A percentile compares a stretch with the other conserved stretches of the same genome.
These are phyloP conservation scores for Fusarium hostae DNA, from an alignment of 2,329 filamentous ascomycete genomes.

Conservation along the genomic window DNA sequence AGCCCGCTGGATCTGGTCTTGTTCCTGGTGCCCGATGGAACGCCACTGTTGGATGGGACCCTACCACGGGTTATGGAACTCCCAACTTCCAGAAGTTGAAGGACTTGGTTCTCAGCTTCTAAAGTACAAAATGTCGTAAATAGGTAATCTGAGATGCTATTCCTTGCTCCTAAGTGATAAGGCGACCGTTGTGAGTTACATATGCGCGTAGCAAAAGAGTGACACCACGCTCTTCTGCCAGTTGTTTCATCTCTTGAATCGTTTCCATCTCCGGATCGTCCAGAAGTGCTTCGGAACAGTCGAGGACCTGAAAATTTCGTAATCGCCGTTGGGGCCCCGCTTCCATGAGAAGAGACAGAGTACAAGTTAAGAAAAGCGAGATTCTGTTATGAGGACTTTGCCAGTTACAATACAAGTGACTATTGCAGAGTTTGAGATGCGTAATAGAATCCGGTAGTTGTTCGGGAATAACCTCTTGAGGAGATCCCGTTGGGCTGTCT, in stretches of 20 bases:
- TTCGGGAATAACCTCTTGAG: background rate
- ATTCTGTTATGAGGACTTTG: no score
- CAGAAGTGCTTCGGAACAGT: background rate
- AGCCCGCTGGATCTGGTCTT: constrained; percentile 23
- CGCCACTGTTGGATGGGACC: constrained; percentile 38
- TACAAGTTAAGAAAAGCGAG: background rate
- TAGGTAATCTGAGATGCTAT: no score
- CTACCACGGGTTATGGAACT: constrained; percentile 33
- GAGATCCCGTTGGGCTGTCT: no score
- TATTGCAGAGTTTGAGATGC: background rate
- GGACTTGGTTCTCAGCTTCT: constrained; percentile 3
- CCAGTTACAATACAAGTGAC: background rate
- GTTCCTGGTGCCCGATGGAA: constrained; percentile 37
- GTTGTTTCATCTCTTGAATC: background rate
- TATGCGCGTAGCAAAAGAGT: background rate
- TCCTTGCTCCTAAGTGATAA: no score
- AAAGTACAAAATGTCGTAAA: no score
- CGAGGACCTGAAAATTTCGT: background rate
- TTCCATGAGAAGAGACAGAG: background rate
- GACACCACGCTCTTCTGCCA: background rate
- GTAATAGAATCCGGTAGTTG: background rate
- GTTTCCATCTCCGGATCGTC: background rate
- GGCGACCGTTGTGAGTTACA: no score
- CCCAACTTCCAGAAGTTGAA: constrained; percentile 39
- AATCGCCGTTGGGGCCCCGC: background rate